Percentiles rank a stretch among this genome's conserved stretches.
Evolutionary conservation across 805 yeast genomes (phyloP).

Genomic region (Cyberlindnera sargentensis): DNA sequence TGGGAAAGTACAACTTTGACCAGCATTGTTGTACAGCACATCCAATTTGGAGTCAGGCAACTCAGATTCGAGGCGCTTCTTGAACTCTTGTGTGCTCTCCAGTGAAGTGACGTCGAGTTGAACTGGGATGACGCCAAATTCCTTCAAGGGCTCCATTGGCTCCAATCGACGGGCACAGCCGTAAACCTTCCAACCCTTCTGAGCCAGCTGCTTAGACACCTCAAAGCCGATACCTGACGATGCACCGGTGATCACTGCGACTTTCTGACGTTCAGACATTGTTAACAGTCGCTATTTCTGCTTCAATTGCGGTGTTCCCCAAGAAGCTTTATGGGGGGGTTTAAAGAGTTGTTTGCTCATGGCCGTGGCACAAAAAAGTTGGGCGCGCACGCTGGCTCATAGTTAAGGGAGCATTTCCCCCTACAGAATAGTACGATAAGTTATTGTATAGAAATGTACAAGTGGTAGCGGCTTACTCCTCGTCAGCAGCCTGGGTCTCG

Average conservation of each 20-base stretch:
- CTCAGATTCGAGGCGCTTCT: slow-evolving; percentile 32
- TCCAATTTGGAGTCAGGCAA: slow-evolving; percentile 46
- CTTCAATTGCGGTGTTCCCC: too few species aligned
- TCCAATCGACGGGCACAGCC: slow-evolving; percentile 69
- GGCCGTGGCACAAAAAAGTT: too few species aligned
- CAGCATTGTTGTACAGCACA: slow-evolving; percentile 68
- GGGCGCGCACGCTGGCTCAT: too few species aligned
- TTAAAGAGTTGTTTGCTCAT: too few species aligned
- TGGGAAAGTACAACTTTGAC: slow-evolving; percentile 66
- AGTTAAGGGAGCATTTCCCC: too few species aligned
- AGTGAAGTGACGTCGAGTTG: slow-evolving; percentile 50
- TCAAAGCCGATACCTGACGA: slow-evolving; percentile 51
- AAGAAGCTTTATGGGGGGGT: too few species aligned
- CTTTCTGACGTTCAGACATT: slow-evolving; percentile 16
- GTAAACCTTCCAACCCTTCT: slow-evolving; percentile 51
- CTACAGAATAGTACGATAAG: too few species aligned
- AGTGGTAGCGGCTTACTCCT: slow-evolving; percentile 14
- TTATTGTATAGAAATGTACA: background rate
- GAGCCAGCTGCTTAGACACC: slow-evolving; percentile 41
- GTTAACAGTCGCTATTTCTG: too few species aligned
- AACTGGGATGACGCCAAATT: slow-evolving; percentile 36
- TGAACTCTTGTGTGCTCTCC: slow-evolving; percentile 40
- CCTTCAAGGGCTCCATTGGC: slow-evolving; percentile 45
- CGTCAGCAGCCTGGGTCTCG: slow-evolving; percentile 53
- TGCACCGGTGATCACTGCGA: slow-evolving; percentile 46